A percentile compares a stretch with the other conserved stretches of the same genome.
These are phyloP conservation scores for Xanthoconium separans DNA, from an alignment of 1,284 basidiomycete genomes.

Conservation along the genomic window DNA sequence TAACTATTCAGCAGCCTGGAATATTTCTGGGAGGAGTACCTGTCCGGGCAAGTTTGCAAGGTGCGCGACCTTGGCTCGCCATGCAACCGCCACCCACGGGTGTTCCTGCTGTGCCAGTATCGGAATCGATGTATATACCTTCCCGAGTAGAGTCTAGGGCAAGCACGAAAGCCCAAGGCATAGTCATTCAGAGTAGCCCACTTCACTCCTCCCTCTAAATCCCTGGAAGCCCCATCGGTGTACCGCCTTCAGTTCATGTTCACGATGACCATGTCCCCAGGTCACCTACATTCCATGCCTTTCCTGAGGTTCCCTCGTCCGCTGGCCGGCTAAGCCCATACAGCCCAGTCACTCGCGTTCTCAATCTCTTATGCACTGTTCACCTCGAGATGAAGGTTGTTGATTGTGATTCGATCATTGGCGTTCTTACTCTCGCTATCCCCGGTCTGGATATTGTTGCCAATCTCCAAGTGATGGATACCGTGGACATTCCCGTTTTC, in stretches of 20 bases:
- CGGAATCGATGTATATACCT: constrained; percentile 4
- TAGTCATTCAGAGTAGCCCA: constrained; percentile 16
- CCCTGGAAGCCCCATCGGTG: constrained; percentile 11
- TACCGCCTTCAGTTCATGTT: constrained; percentile 13
- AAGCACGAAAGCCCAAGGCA: constrained; percentile 11
- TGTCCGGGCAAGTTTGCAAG: constrained; percentile 4
- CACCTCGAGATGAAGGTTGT: constrained; percentile 11
- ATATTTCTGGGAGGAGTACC: constrained; percentile 2
- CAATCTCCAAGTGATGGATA: constrained; percentile 16
- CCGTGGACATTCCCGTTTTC: too few relatives aligned
- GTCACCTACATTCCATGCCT: constrained; percentile 22
- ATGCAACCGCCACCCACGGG: constrained; percentile 15
- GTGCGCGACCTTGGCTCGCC: constrained; percentile 11
- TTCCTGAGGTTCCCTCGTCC: constrained; percentile 7
- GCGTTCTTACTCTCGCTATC: constrained; percentile 21
- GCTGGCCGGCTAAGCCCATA: constrained; percentile 4
- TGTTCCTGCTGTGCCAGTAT: constrained; percentile 1
- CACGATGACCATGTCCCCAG: constrained; percentile 12
- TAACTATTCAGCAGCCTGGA: constrained; percentile 10
- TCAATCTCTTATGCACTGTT: constrained; percentile 10
- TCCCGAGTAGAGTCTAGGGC: constrained; percentile 21
- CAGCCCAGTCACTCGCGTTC: constrained; percentile 16
- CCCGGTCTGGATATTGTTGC: too few relatives aligned
- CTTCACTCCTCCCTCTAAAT: constrained; percentile 9
- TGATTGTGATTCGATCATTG: constrained; percentile 5